Conservation (phyloP, 257 asterid species). For the Knoxia roxburghii region DNA sequence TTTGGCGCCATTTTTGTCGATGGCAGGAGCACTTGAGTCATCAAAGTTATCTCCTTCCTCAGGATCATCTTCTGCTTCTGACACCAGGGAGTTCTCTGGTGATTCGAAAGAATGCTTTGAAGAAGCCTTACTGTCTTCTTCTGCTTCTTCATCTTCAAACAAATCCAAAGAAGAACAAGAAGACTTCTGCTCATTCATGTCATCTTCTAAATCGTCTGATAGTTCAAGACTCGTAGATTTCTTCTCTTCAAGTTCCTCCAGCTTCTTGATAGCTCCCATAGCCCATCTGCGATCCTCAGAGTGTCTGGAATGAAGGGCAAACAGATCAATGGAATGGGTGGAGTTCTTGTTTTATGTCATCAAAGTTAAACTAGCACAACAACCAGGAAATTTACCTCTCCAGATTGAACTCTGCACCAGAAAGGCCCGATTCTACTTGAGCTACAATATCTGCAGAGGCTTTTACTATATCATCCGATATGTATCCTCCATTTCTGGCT, state of each 20-base stretch:
- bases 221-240: slow-evolving; percentile 26
- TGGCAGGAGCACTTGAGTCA: slow-evolving; percentile 1
- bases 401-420: slow-evolving; percentile 32
- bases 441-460: slow-evolving; percentile 25
- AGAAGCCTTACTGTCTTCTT: not conserved
- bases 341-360: too few species aligned
- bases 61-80: slow-evolving; percentile 1
- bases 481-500: slow-evolving; percentile 50
- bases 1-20: too few species aligned
- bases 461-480: slow-evolving; percentile 30
- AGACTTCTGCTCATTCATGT: slow-evolving; percentile 10
- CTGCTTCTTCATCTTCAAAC: slow-evolving; percentile 20
- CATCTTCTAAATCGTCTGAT: slow-evolving; percentile 16
- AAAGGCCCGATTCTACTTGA: slow-evolving; percentile 28
- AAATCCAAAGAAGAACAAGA: slow-evolving; percentile 2
- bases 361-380: not conserved
- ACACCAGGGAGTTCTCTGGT: not conserved
- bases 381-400: slow-evolving; percentile 34
- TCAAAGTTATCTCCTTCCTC: not conserved
- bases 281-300: slow-evolving; percentile 39
- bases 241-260: slow-evolving; percentile 40
- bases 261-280: slow-evolving; percentile 41
- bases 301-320: slow-evolving; percentile 27
- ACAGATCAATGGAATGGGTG: not conserved
- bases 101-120: not conserved